These are phyloP conservation scores for Cruciata laevipes DNA, from an alignment of 257 asterid species.

Conservation along the genomic window DNA sequence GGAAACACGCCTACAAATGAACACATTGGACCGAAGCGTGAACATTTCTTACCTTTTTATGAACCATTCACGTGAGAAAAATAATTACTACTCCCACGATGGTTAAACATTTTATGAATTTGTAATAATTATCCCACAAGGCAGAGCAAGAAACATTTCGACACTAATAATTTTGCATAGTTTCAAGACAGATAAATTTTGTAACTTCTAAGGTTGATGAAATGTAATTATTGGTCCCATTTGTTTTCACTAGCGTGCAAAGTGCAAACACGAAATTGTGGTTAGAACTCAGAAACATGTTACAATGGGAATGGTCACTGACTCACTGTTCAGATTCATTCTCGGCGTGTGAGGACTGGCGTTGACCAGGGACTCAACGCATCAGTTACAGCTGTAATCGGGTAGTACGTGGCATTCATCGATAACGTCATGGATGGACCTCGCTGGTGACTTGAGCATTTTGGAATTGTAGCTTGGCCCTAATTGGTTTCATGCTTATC, in stretches of 20 bases:
- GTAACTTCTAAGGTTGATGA: neutral
- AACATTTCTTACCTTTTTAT: neutral
- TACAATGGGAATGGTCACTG: conserved; percentile 5
- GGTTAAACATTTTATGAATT: neutral
- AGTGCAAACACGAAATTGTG: neutral
- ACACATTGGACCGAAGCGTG: neutral
- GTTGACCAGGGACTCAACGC: conserved; percentile 17
- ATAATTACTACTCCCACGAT: neutral
- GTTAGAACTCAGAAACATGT: neutral
- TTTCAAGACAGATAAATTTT: no score
- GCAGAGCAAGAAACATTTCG: no score
- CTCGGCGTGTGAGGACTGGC: conserved; percentile 35
- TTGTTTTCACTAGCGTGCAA: neutral
- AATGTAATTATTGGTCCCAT: neutral
- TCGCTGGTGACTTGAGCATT: neutral
- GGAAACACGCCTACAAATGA: neutral
- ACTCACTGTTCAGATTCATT: neutral
- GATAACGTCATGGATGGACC: neutral
- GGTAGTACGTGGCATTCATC: neutral
- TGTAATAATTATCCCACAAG: neutral
- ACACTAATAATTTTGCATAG: neutral
- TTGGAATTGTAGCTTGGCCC: neutral
- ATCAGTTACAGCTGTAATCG: conserved; percentile 6
- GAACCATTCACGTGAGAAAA: neutral
- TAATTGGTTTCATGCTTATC: neutral